Evolutionary conservation across 306 rosid genomes (phyloP).

Genomic region (Castanospermum australe): DNA sequence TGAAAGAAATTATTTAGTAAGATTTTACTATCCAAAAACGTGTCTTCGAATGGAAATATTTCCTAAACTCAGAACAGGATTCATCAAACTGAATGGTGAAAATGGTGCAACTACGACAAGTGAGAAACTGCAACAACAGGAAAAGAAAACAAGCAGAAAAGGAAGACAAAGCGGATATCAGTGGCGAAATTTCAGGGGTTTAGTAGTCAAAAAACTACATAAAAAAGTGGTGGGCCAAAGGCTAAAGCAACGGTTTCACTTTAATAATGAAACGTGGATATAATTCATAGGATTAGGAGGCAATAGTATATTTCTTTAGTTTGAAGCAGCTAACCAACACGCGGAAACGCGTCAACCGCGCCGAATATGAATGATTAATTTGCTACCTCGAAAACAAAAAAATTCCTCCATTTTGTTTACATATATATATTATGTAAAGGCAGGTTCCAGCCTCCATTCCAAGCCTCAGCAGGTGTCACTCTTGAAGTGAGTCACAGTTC

Average conservation of each 20-base stretch:
- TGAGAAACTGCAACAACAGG: neutral
- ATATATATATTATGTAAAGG: neutral
- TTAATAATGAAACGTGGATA: constrained; percentile 16
- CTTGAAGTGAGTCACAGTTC: constrained; percentile 17
- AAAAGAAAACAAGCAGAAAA: neutral
- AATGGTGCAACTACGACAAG: neutral
- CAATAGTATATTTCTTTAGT: constrained; percentile 7
- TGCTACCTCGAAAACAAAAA: constrained; percentile 25
- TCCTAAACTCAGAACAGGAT: neutral
- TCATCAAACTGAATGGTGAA: neutral
- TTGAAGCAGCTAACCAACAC: constrained; percentile 24
- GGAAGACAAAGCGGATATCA: neutral
- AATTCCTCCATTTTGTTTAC: neutral
- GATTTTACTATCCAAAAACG: no score
- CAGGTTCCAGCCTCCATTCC: constrained; percentile 20
- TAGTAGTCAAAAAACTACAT: constrained; percentile 1
- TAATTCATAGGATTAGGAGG: neutral
- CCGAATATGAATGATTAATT: constrained; percentile 39
- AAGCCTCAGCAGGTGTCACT: constrained; percentile 2
- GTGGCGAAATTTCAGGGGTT: constrained; percentile 19
- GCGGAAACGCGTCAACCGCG: constrained; percentile 38
- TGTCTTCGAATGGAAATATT: no score
- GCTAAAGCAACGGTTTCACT: constrained; percentile 19
- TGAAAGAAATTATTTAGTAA: no score
- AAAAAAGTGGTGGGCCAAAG: neutral